phyloP scores from a whole-genome alignment of 257 asterid genomes.

The Jaltomata sinuosa region DNA sequence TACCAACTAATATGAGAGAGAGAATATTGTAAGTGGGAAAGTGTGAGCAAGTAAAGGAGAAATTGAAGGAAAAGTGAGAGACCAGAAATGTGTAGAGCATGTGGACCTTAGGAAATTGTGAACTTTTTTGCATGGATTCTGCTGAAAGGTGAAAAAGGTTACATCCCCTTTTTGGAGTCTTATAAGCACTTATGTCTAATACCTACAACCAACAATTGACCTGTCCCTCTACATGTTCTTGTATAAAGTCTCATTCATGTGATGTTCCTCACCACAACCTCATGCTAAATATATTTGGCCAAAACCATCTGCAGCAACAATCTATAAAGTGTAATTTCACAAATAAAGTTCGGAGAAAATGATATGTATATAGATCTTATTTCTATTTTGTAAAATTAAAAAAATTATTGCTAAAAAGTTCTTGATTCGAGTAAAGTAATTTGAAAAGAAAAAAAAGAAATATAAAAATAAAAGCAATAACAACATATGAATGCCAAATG shows the following conservation, averaged over 20 bases:
- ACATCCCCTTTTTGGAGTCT: not conserved
- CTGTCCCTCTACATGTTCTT: too few species aligned
- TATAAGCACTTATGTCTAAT: not conserved
- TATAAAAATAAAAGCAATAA: too few species aligned
- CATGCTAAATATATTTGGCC: not conserved
- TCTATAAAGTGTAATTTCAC: too few species aligned
- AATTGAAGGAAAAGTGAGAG: not conserved
- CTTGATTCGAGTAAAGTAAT: too few species aligned
- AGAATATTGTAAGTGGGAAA: not conserved
- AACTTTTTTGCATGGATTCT: not conserved
- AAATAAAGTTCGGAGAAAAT: too few species aligned
- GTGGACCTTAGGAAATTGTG: not conserved
- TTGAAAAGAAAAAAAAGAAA: too few species aligned
- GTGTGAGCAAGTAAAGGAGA: not conserved
- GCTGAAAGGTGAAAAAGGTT: not conserved
- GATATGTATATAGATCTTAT: too few species aligned
- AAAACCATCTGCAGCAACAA: too few species aligned
- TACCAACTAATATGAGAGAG: too few species aligned
- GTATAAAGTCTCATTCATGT: not conserved
- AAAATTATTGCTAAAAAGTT: too few species aligned
- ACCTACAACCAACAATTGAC: not conserved
- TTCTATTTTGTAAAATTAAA: too few species aligned
- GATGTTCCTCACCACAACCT: not conserved
- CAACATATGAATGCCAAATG: too few species aligned
- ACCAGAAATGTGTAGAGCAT: not conserved